Evolutionary conservation across 257 asterid genomes (phyloP).

Genomic region (Euphrasia confusa): DNA sequence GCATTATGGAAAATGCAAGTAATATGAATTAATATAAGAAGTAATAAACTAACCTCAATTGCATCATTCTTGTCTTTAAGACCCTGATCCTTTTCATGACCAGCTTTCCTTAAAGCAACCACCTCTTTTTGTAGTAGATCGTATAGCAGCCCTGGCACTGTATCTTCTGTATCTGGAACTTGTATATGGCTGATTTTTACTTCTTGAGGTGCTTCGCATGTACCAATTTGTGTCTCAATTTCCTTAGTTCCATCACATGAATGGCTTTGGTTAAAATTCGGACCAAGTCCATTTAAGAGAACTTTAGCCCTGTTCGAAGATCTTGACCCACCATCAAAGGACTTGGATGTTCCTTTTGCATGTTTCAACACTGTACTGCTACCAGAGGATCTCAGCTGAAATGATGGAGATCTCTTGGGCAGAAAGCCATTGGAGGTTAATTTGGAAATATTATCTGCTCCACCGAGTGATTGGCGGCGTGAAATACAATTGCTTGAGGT

Average conservation of each 20-base stretch:
- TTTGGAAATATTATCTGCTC: slow-evolving; percentile 80
- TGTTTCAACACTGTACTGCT: slow-evolving; percentile 89
- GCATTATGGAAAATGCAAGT: slow-evolving; percentile 20
- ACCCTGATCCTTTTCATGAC: slow-evolving; percentile 93
- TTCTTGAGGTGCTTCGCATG: slow-evolving; percentile 51
- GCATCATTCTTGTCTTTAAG: slow-evolving; percentile 98
- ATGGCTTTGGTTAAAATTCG: slow-evolving; percentile 80
- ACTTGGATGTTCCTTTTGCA: slow-evolving; percentile 97
- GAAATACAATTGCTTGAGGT: slow-evolving; percentile 70
- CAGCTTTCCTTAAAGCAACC: slow-evolving; percentile 76
- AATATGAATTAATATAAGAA: slow-evolving; percentile 21
- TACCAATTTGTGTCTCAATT: slow-evolving; percentile 44
- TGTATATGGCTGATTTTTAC: slow-evolving; percentile 53
- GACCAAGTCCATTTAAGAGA: slow-evolving; percentile 81
- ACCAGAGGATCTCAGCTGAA: slow-evolving; percentile 80
- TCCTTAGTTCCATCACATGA: slow-evolving; percentile 88
- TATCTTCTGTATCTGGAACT: slow-evolving; percentile 60
- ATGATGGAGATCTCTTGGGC: slow-evolving; percentile 92
- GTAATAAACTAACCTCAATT: slow-evolving; percentile 60
- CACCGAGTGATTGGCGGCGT: slow-evolving; percentile 91
- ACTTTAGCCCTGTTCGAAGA: slow-evolving; percentile 73
- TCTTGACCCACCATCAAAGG: slow-evolving; percentile 95
- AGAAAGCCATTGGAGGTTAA: slow-evolving; percentile 73
- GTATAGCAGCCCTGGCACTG: slow-evolving; percentile 74
- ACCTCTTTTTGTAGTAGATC: slow-evolving; percentile 90